Evolutionary conservation across 768 basidiomycete species (phyloP).

Genomic region (Tulasnella sp.): DNA sequence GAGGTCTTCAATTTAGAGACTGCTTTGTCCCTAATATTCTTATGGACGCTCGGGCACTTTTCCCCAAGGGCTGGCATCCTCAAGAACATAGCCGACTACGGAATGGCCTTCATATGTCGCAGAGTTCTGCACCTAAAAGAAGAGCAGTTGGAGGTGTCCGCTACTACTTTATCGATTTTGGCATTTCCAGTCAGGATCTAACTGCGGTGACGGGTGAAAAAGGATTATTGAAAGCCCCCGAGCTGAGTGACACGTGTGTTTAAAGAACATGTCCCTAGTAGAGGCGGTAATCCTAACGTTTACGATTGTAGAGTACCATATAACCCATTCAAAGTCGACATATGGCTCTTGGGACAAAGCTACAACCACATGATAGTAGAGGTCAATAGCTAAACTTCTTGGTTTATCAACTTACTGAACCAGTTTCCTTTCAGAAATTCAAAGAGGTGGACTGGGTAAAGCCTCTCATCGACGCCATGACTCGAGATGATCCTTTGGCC

Average conservation of each 20-base stretch:
- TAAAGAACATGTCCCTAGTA: too few species aligned
- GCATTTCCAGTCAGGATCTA: conserved; percentile 1
- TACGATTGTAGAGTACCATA: conserved; percentile 11
- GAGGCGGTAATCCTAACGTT: too few species aligned
- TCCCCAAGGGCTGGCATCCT: conserved; percentile 10
- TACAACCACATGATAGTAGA: neutral
- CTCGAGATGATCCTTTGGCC: neutral
- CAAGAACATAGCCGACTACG: neutral
- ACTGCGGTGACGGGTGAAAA: neutral
- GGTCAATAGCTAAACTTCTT: neutral
- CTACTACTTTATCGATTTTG: conserved; percentile 13
- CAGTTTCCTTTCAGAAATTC: neutral
- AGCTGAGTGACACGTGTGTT: neutral
- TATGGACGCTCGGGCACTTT: conserved; percentile 12
- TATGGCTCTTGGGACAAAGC: conserved; percentile 8
- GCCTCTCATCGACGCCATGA: conserved; percentile 10
- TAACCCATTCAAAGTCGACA: conserved; percentile 11
- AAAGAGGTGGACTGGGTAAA: neutral
- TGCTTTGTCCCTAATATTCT: conserved; percentile 9
- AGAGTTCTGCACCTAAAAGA: neutral
- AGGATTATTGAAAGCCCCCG: conserved; percentile 8
- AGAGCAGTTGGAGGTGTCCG: neutral
- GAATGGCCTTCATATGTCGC: neutral
- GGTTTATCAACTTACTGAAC: neutral
- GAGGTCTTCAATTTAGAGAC: neutral